Evolutionary conservation across 768 basidiomycete genomes (phyloP).

Genomic region (Aureoboletus auriporus): DNA sequence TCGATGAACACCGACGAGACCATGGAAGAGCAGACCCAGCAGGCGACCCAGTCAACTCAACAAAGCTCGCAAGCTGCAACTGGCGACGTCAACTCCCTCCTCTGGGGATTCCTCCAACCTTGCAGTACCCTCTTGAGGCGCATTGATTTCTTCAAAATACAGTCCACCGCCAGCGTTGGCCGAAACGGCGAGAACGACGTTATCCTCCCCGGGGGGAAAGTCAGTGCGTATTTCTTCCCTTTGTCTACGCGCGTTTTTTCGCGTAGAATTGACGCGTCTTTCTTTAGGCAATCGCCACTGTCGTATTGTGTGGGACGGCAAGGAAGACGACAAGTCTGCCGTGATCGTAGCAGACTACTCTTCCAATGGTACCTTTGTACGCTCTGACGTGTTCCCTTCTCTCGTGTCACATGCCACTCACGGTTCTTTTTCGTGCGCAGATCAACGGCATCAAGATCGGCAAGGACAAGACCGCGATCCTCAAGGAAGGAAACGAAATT

Average conservation of each 20-base stretch:
- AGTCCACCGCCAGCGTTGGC: constrained; percentile 50
- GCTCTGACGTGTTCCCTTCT: constrained; percentile 17
- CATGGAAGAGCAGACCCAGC: constrained; percentile 33
- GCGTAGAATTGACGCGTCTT: constrained; percentile 24
- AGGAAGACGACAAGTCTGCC: constrained; percentile 27
- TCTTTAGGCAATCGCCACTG: constrained; percentile 37
- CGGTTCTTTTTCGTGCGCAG: constrained; percentile 10
- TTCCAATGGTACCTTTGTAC: constrained; percentile 44
- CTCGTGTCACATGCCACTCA: constrained; percentile 9
- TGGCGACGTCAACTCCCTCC: constrained; percentile 28
- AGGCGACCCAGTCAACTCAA: constrained; percentile 40
- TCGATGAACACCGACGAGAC: constrained; percentile 24
- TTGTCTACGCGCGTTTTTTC: constrained; percentile 10
- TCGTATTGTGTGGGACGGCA: constrained; percentile 34
- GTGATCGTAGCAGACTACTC: constrained; percentile 34
- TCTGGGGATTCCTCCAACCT: constrained; percentile 74
- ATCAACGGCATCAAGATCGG: constrained; percentile 42
- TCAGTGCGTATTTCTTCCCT: constrained; percentile 49
- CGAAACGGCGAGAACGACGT: constrained; percentile 49
- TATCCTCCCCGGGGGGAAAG: constrained; percentile 64
- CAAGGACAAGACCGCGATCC: constrained; percentile 35
- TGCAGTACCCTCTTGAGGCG: constrained; percentile 49
- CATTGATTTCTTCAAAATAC: constrained; percentile 59
- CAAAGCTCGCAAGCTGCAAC: constrained; percentile 23
- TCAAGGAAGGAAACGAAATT: constrained; percentile 74